phyloP scores from a whole-genome alignment of 805 yeast species.

The Candida parachauliodes region DNA sequence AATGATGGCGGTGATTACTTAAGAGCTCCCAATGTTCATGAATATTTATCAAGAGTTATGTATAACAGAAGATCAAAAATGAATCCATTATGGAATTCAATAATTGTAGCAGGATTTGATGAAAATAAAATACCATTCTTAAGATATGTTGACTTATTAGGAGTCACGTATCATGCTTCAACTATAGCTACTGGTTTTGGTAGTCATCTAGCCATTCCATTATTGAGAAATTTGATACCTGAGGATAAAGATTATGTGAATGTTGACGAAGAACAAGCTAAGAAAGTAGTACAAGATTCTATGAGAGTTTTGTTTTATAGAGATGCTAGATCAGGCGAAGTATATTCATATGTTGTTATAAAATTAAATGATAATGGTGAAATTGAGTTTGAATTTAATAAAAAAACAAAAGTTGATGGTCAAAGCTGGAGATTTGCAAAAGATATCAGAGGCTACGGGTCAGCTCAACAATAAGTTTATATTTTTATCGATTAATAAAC shows the following conservation, averaged over 20 bases:
- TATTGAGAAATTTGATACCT: slow-evolving; percentile 81
- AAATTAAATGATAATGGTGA: slow-evolving; percentile 35
- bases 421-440: slow-evolving; percentile 91
- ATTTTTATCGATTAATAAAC: slow-evolving; percentile 29
- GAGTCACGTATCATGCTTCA: slow-evolving; percentile 86
- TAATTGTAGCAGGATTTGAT: slow-evolving; percentile 86
- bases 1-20: slow-evolving; percentile 55
- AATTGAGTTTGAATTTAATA: slow-evolving; percentile 59
- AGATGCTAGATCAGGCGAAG: slow-evolving; percentile 91
- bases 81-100: slow-evolving; percentile 96
- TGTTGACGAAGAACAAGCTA: slow-evolving; percentile 71
- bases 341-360: slow-evolving; percentile 75
- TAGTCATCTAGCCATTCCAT: slow-evolving; percentile 88
- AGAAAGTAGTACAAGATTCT: slow-evolving; percentile 70
- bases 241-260: slow-evolving; percentile 70
- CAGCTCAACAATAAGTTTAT: slow-evolving; percentile 41
- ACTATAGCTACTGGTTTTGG: slow-evolving; percentile 96
- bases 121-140: slow-evolving; percentile 63
- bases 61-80: slow-evolving; percentile 86
- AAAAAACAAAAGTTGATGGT: slow-evolving; percentile 61
- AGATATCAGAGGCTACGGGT: slow-evolving; percentile 87
- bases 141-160: slow-evolving; percentile 84
- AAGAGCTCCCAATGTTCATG: slow-evolving; percentile 85
- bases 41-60: slow-evolving; percentile 78
- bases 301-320: slow-evolving; percentile 95